A percentile compares a stretch with the other conserved stretches of the same genome.
These are phyloP conservation scores for Tremella fuciformis DNA, from an alignment of 768 basidiomycete genomes.

Conservation along the genomic window DNA sequence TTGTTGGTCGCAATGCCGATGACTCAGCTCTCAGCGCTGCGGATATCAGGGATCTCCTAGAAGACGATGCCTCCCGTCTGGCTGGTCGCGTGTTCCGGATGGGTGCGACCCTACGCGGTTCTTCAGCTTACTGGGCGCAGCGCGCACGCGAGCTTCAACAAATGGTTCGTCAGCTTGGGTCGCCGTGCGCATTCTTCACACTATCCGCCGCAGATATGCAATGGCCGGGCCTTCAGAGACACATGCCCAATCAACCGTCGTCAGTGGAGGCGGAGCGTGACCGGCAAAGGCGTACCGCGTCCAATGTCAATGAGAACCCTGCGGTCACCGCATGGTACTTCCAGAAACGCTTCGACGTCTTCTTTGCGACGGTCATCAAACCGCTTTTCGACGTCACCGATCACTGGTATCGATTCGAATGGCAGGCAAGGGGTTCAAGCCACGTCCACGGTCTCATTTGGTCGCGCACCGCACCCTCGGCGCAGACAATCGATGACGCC, in stretches of 20 bases:
- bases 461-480: neutral
- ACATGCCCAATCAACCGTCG: neutral
- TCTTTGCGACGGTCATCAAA: constrained; percentile 1
- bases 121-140: neutral
- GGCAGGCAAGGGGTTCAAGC: constrained; percentile 7
- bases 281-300: neutral
- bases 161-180: neutral
- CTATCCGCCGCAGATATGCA: constrained; percentile 7
- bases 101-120: neutral
- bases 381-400: neutral
- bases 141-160: neutral
- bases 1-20: neutral
- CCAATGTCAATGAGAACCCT: constrained; percentile 6
- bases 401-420: constrained; percentile 11
- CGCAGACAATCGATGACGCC: neutral
- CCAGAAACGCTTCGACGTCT: neutral
- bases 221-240: constrained; percentile 2
- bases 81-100: neutral
- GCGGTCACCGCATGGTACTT: constrained; percentile 8
- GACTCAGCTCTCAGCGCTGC: neutral
- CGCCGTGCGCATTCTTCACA: constrained; percentile 4
- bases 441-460: constrained; percentile 7
- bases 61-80: neutral
- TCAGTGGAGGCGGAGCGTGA: neutral
- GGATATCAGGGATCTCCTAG: neutral